Percentiles rank a stretch among this genome's conserved stretches.
These are phyloP conservation scores for Irpex sp. DNA, from an alignment of 1,284 basidiomycete genomes.

Conservation along the genomic window DNA sequence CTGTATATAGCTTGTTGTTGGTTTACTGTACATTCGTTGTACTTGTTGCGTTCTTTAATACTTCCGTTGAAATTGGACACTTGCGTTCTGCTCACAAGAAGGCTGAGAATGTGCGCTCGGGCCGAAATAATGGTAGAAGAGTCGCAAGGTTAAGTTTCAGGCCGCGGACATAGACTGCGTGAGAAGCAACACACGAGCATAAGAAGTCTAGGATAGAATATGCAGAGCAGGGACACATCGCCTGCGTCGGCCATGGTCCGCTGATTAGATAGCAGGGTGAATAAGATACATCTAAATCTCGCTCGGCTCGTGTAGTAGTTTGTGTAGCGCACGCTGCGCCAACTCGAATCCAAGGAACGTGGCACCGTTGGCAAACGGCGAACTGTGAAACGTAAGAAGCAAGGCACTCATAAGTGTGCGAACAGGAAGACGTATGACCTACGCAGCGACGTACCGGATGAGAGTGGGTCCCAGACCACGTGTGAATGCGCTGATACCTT, in stretches of 20 bases:
- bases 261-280: background rate
- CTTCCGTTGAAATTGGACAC: background rate
- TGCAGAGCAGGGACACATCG: background rate
- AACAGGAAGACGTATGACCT: conserved; percentile 13
- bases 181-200: background rate
- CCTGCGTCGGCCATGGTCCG: background rate
- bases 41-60: background rate
- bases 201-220: background rate
- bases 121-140: background rate
- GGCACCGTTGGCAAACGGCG: conserved; percentile 88
- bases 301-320: conserved; percentile 9
- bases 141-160: background rate
- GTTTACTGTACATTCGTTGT: background rate
- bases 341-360: conserved; percentile 93
- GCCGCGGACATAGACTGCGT: background rate
- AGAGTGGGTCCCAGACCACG: conserved; percentile 89
- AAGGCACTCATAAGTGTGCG: background rate
- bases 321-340: conserved; percentile 66
- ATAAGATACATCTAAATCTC: background rate
- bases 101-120: background rate
- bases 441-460: conserved; percentile 61
- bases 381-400: conserved; percentile 39
- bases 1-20: background rate
- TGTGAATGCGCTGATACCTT: conserved; percentile 85
- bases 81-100: background rate